Percentiles rank a stretch among this genome's conserved stretches.
Conservation (phyloP, 176 grass and related monocot genomes). For the Cocos nucifera region DNA sequence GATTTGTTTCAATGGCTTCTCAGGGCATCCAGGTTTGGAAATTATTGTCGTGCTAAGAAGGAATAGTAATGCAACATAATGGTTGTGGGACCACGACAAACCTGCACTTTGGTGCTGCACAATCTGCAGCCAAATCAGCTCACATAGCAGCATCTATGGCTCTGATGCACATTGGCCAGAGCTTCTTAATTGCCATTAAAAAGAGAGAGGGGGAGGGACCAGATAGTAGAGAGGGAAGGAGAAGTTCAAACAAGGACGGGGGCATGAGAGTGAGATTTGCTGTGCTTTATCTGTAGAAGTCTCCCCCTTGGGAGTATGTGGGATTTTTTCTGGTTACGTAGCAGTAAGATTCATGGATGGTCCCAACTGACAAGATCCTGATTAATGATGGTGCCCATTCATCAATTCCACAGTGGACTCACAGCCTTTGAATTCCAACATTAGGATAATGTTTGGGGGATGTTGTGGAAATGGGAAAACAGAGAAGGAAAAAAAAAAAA, state of each 20-base stretch:
- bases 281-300: too few relatives aligned
- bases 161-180: neutral
- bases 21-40: neutral
- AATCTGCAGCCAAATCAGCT: neutral
- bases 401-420: neutral
- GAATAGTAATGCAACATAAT: too few relatives aligned
- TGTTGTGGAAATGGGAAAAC: too few relatives aligned
- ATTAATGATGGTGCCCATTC: neutral
- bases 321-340: neutral
- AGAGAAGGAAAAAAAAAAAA: too few relatives aligned
- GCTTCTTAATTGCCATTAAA: neutral
- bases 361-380: too few relatives aligned
- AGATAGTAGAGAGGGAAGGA: neutral
- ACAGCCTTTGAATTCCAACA: too few relatives aligned
- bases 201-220: too few relatives aligned
- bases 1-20: neutral
- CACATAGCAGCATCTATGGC: neutral
- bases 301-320: too few relatives aligned
- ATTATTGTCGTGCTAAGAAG: neutral
- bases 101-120: too few relatives aligned
- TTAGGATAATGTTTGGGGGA: too few relatives aligned
- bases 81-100: neutral
- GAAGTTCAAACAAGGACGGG: neutral
- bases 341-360: neutral
- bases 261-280: neutral